Conservation (phyloP, 2,329 filamentous ascomycete genomes). For the Epichloe sp. region DNA sequence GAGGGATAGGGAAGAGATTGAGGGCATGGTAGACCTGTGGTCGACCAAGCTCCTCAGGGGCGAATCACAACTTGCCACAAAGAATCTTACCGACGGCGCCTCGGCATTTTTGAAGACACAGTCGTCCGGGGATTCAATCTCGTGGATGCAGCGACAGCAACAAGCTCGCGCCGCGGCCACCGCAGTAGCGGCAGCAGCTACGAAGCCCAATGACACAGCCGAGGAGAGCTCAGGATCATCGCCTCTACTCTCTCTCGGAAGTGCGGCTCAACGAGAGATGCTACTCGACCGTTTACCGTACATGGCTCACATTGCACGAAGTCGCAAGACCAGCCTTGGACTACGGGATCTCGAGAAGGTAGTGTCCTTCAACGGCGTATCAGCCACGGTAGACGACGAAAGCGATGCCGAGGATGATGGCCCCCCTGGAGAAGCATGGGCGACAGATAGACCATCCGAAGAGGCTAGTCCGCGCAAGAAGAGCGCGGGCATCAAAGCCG, state of each 20-base stretch:
- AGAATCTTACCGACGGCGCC: slow-evolving; percentile 31
- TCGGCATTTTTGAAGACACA: slow-evolving; percentile 35
- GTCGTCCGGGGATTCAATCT: slow-evolving; percentile 13
- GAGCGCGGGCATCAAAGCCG: slow-evolving; percentile 23
- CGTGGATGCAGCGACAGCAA: slow-evolving; percentile 23
- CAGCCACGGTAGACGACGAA: slow-evolving; percentile 31
- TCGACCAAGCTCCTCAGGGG: slow-evolving; percentile 47
- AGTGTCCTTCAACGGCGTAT: slow-evolving; percentile 50
- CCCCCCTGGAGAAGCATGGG: slow-evolving; percentile 36
- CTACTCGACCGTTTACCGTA: slow-evolving; percentile 81
- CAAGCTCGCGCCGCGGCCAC: slow-evolving; percentile 10
- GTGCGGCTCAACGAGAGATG: slow-evolving; percentile 57
- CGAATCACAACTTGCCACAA: slow-evolving; percentile 26
- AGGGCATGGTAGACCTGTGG: slow-evolving; percentile 59
- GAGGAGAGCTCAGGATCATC: slow-evolving; percentile 13
- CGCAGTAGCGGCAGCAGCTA: not conserved
- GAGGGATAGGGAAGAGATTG: slow-evolving; percentile 71
- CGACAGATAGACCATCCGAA: slow-evolving; percentile 47
- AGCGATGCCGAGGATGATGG: slow-evolving; percentile 32
- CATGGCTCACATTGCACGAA: slow-evolving; percentile 52
- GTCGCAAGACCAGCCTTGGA: slow-evolving; percentile 26
- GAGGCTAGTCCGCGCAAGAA: slow-evolving; percentile 37
- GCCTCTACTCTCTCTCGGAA: slow-evolving; percentile 46
- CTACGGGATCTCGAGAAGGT: slow-evolving; percentile 53
- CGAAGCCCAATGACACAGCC: slow-evolving; percentile 6